phyloP scores from a whole-genome alignment of 352 stramenopile species.

The Phytophthora multivora region DNA sequence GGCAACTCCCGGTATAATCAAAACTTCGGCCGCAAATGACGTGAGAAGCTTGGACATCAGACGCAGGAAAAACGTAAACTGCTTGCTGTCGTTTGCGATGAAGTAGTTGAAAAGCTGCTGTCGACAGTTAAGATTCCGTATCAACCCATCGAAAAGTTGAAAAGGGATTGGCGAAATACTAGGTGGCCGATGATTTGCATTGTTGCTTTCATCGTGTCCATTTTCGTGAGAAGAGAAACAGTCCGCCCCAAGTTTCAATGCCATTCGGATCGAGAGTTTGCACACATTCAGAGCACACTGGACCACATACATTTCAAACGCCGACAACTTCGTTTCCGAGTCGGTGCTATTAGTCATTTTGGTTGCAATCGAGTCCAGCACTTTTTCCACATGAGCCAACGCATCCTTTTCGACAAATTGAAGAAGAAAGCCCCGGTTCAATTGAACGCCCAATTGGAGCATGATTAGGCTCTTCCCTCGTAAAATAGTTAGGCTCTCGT shows the following conservation, averaged over 20 bases:
- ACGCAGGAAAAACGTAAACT: constrained; percentile 73
- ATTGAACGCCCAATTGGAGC: constrained; percentile 59
- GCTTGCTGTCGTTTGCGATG: constrained; percentile 56
- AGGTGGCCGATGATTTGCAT: constrained; percentile 17
- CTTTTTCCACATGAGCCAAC: constrained; percentile 40
- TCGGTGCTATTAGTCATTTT: constrained; percentile 9
- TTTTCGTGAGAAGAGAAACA: constrained; percentile 50
- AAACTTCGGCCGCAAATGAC: constrained; percentile 48
- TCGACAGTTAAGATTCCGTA: constrained; percentile 55
- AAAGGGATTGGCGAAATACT: constrained; percentile 56
- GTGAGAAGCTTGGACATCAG: constrained; percentile 68
- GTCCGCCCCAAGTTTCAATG: constrained; percentile 68
- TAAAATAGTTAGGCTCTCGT: constrained; percentile 30
- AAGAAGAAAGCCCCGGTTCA: constrained; percentile 46
- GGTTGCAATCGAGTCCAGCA: constrained; percentile 32
- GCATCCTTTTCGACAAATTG: constrained; percentile 41
- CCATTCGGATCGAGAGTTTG: constrained; percentile 58
- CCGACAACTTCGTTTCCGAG: constrained; percentile 21
- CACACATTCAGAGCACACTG: constrained; percentile 71
- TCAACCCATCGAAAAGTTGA: constrained; percentile 48
- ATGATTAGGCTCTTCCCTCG: constrained; percentile 73
- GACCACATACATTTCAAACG: constrained; percentile 52
- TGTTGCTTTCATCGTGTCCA: constrained; percentile 31
- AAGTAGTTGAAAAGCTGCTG: constrained; percentile 65
- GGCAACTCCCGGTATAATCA: constrained; percentile 24